Conservation (phyloP, 1,284 basidiomycete genomes). For the Mycena sp. region DNA sequence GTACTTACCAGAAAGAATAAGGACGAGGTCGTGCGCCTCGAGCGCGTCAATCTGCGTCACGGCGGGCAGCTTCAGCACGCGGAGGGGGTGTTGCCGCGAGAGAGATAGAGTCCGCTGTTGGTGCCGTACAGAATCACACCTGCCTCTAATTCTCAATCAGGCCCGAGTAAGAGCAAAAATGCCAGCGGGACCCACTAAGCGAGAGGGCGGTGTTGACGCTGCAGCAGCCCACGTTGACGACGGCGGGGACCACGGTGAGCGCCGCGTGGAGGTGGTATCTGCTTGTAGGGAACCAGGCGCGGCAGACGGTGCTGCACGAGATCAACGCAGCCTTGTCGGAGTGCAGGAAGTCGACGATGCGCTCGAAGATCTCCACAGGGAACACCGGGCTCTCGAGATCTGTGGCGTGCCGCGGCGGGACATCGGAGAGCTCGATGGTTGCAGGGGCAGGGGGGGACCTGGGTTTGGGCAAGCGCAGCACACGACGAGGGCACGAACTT, state of each 20-base stretch:
- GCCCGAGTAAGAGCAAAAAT: background rate
- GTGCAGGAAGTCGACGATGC: slow-evolving; percentile 12
- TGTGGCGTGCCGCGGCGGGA: too few species aligned
- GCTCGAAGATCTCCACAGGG: slow-evolving; percentile 25
- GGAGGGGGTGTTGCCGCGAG: background rate
- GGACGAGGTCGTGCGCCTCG: slow-evolving; percentile 14
- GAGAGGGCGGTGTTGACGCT: slow-evolving; percentile 24
- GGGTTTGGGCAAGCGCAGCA: too few species aligned
- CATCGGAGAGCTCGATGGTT: too few species aligned
- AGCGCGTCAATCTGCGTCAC: slow-evolving; percentile 27
- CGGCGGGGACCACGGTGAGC: slow-evolving; percentile 20
- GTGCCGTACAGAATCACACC: slow-evolving; percentile 18
- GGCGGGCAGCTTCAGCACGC: slow-evolving; percentile 21
- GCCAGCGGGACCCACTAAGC: slow-evolving; percentile 13
- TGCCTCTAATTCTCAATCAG: background rate
- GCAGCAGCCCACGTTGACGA: slow-evolving; percentile 4
- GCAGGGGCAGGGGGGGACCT: too few species aligned
- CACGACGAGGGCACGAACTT: too few species aligned
- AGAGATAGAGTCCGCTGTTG: slow-evolving; percentile 20
- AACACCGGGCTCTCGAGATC: too few species aligned
- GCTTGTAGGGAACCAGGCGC: slow-evolving; percentile 23
- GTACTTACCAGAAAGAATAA: slow-evolving; percentile 24
- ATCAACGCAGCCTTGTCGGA: slow-evolving; percentile 22
- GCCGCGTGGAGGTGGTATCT: slow-evolving; percentile 24
- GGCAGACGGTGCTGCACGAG: slow-evolving; percentile 23